phyloP scores from a whole-genome alignment of 2,329 filamentous ascomycete species.

The Penicillium occitanis region DNA sequence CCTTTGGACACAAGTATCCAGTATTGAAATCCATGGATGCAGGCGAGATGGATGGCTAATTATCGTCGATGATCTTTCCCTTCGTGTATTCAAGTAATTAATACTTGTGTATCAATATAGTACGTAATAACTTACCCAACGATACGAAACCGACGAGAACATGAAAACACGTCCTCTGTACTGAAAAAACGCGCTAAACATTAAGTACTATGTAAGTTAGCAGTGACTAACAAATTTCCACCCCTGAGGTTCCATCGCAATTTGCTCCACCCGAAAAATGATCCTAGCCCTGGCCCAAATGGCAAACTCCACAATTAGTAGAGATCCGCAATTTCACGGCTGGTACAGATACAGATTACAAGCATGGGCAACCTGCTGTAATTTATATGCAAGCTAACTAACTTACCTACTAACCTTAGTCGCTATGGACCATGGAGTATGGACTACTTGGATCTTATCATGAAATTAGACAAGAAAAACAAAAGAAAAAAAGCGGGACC shows the following conservation, averaged over 20 bases:
- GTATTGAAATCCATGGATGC: not conserved
- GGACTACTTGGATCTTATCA: conserved; percentile 11
- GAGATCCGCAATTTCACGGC: conserved; percentile 20
- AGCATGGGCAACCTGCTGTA: conserved; percentile 6
- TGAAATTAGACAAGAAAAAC: conserved; percentile 10
- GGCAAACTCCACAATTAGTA: conserved; percentile 13
- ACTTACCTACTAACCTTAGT: not conserved
- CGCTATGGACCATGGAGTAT: not conserved
- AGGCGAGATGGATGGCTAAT: not conserved
- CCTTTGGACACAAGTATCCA: not conserved
- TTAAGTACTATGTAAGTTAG: not conserved
- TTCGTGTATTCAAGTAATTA: not conserved
- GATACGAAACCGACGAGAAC: not conserved
- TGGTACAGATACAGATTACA: conserved; percentile 9
- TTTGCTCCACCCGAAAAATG: conserved; percentile 12
- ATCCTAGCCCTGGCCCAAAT: conserved; percentile 9
- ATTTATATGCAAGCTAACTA: conserved; percentile 2
- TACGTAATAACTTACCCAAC: not conserved
- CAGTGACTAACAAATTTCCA: not conserved
- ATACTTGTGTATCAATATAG: not conserved
- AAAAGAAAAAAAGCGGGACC: conserved; percentile 4
- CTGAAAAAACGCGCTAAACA: not conserved
- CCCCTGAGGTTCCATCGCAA: conserved; percentile 14
- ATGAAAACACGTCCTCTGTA: not conserved
- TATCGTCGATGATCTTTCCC: not conserved